Evolutionary conservation across 176 grass and related monocot species (phyloP).

Genomic region (Lolium rigidum): DNA sequence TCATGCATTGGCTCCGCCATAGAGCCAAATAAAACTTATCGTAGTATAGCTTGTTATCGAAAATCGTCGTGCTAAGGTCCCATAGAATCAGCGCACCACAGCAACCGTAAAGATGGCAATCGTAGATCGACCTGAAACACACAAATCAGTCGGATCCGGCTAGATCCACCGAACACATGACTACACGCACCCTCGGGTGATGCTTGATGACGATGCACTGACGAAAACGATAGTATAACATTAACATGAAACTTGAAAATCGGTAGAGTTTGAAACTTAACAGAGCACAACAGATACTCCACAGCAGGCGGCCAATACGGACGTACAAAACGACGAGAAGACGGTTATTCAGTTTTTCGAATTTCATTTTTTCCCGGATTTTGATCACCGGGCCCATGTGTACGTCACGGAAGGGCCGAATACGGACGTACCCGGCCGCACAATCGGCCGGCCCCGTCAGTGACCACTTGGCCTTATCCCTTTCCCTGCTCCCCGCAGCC

Average conservation of each 20-base stretch:
- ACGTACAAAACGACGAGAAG: not conserved
- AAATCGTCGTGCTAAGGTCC: too few relatives aligned
- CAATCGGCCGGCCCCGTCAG: not conserved
- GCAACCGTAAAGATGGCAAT: too few relatives aligned
- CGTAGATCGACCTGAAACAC: too few relatives aligned
- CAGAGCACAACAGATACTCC: not conserved
- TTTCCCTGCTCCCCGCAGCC: not conserved
- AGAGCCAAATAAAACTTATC: too few relatives aligned
- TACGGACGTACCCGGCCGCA: not conserved
- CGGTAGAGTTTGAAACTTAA: not conserved
- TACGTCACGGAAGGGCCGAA: slow-evolving; percentile 17
- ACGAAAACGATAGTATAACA: too few relatives aligned
- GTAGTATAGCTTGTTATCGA: too few relatives aligned
- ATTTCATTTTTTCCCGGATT: not conserved
- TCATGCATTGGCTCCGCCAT: too few relatives aligned
- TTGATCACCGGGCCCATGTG: not conserved
- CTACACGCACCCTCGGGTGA: too few relatives aligned
- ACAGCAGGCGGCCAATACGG: not conserved
- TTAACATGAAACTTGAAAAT: not conserved
- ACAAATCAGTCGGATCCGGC: too few relatives aligned
- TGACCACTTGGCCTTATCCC: slow-evolving; percentile 33
- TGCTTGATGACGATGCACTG: too few relatives aligned
- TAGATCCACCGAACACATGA: too few relatives aligned
- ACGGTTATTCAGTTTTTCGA: not conserved
- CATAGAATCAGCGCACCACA: too few relatives aligned